Conservation (phyloP, 441 rosid genomes). For the Erodium moschatum region DNA sequence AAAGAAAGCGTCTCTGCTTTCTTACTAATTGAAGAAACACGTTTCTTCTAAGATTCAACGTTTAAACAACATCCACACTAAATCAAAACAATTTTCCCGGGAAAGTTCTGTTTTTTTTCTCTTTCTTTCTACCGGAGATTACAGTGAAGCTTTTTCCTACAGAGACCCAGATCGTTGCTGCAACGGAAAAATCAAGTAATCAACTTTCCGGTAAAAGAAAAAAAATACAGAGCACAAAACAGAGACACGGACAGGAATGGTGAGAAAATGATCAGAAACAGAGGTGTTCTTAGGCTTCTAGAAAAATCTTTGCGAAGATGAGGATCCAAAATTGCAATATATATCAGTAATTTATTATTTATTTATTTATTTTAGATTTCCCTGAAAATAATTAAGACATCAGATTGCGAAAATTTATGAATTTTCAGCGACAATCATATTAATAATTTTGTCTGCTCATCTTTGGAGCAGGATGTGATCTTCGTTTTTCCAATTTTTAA, state of each 20-base stretch:
- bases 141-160: no score
- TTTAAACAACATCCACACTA: not conserved
- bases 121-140: no score
- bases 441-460: not conserved
- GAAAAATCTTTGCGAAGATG: not conserved
- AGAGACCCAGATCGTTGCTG: no score
- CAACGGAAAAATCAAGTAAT: slow-evolving; percentile 1
- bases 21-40: not conserved
- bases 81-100: not conserved
- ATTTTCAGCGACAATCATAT: not conserved
- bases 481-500: not conserved
- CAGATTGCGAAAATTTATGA: not conserved
- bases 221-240: not conserved
- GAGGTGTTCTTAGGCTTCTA: not conserved
- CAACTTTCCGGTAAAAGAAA: not conserved
- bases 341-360: no score
- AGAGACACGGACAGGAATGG: not conserved
- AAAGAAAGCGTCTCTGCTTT: not conserved
- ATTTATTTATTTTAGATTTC: not conserved
- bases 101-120: slow-evolving; percentile 4
- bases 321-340: not conserved
- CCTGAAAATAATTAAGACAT: not conserved
- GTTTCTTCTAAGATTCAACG: slow-evolving; percentile 12
- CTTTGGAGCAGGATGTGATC: not conserved
- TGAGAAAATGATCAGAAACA: not conserved